Evolutionary conservation across 2,329 filamentous ascomycete genomes (phyloP), one percentile per base, ranked within the genome.

Genomic region (Nigrograna mackinnonii): DNA sequence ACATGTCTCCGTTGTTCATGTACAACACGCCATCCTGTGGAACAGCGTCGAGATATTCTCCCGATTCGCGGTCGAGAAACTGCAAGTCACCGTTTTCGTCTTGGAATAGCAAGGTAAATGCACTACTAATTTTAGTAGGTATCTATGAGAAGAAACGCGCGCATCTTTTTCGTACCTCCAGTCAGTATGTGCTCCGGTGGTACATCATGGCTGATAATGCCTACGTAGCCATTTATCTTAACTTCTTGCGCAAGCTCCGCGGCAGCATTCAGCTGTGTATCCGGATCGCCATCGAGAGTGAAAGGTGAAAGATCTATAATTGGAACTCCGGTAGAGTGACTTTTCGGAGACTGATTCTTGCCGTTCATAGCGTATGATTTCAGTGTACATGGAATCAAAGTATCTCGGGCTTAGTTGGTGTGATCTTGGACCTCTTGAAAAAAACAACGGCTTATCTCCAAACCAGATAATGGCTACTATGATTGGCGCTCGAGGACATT

Each of bases 141-240:
- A 14, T 28, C 3, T 11, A 28, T 28, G 24, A 28, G 2, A 14
- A 28, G 14, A n/a, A n/a, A n/a, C n/a, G n/a, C n/a, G n/a, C n/a
- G 20, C 11, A 37, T 28, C 4, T 18, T 9, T 28, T n/a, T 43
- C 58, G 47, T 52, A 69, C 46, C 69, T 75, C 72, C 77, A 82
- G 50, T 82, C 79, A 3, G 72, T 78, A 58, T 82, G 79, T 4
- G 76, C 71, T 0, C 76, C 73, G 37, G 79, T 78, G 69, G 62
- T 2, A 79, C 55, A n/a, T 70, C 70, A 52, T 79, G 75, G 46
- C 77, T 76, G 43, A 69, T 57, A 40, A 79, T 72, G 39, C 74
- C 76, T 1, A 74, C 70, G 45, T 77, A 77, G 3, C 74, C 75
- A n/a, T 76, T 68, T 21, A 66, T 58, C 37, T 66, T 68, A 44